Conservation (phyloP, 2,329 filamentous ascomycete genomes). For the Aspergillus ibericus region DNA sequence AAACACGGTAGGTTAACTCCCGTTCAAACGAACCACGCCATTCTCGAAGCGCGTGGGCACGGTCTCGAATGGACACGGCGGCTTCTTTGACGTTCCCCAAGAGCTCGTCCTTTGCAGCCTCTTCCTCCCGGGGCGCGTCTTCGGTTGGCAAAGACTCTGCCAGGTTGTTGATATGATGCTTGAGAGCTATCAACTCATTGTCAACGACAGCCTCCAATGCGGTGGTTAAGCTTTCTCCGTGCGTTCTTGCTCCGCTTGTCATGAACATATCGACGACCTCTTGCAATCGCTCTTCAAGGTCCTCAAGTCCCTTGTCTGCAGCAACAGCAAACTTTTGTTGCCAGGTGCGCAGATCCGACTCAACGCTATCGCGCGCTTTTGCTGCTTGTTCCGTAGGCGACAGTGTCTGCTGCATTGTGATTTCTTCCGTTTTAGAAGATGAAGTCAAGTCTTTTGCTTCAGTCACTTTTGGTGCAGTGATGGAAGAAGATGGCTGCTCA, state of each 20-base stretch:
- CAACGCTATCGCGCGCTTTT: constrained; percentile 62
- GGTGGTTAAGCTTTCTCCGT: constrained; percentile 55
- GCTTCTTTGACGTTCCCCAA: constrained; percentile 62
- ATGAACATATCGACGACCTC: constrained; percentile 73
- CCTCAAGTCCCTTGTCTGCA: constrained; percentile 77
- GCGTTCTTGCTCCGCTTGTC: constrained; percentile 59
- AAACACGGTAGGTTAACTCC: constrained; percentile 68
- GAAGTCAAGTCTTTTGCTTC: constrained; percentile 21
- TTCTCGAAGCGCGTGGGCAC: constrained; percentile 71
- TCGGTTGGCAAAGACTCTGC: constrained; percentile 59
- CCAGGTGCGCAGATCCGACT: constrained; percentile 79
- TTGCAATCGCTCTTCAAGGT: constrained; percentile 61
- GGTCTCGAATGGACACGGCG: constrained; percentile 72
- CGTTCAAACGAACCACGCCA: constrained; percentile 74
- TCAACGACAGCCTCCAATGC: constrained; percentile 68
- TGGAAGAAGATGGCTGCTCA: constrained; percentile 23
- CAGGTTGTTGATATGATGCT: constrained; percentile 62
- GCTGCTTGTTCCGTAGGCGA: constrained; percentile 47
- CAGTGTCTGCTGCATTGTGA: constrained; percentile 33
- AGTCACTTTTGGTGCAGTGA: constrained; percentile 20
- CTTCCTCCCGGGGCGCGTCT: constrained; percentile 53
- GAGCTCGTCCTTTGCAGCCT: constrained; percentile 55
- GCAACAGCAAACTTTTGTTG: constrained; percentile 84
- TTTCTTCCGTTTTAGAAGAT: constrained; percentile 27
- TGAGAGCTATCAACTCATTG: constrained; percentile 64